Conservation (phyloP, 2,329 filamentous ascomycete genomes). For the Juglanconis juglandina region DNA sequence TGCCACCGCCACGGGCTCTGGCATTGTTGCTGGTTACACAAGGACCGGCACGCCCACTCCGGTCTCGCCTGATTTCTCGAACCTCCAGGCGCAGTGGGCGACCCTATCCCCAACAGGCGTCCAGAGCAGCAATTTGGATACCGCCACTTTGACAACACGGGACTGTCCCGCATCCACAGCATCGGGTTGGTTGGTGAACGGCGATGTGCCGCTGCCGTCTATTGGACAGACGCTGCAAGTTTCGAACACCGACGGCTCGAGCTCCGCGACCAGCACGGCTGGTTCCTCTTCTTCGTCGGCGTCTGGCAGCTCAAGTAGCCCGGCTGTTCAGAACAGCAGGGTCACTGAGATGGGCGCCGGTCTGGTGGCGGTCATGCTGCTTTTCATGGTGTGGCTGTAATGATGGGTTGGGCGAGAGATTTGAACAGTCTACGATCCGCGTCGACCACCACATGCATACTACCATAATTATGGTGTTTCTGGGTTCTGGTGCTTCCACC, state of each 20-base stretch:
- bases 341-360: slow-evolving; percentile 49
- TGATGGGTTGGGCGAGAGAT: not conserved
- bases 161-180: slow-evolving; percentile 66
- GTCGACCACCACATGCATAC: no score
- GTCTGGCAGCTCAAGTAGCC: slow-evolving; percentile 31
- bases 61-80: slow-evolving; percentile 71
- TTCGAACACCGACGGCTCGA: slow-evolving; percentile 14
- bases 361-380: slow-evolving; percentile 48
- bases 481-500: no score
- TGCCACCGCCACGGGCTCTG: slow-evolving; percentile 48
- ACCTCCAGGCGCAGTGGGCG: slow-evolving; percentile 74
- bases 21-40: slow-evolving; percentile 62
- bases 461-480: no score
- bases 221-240: slow-evolving; percentile 52
- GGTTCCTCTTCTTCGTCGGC: slow-evolving; percentile 26
- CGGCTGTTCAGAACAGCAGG: slow-evolving; percentile 43
- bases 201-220: slow-evolving; percentile 66
- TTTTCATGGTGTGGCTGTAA: slow-evolving; percentile 50
- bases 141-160: slow-evolving; percentile 59
- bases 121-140: slow-evolving; percentile 58
- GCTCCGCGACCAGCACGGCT: slow-evolving; percentile 24
- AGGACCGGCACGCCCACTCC: slow-evolving; percentile 72
- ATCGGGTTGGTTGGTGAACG: slow-evolving; percentile 68
- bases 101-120: slow-evolving; percentile 68
- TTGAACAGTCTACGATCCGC: no score